A percentile compares a stretch with the other conserved stretches of the same genome.
Evolutionary conservation across 2,329 filamentous ascomycete species (phyloP).

Genomic region (Talaromyces verruculosus): DNA sequence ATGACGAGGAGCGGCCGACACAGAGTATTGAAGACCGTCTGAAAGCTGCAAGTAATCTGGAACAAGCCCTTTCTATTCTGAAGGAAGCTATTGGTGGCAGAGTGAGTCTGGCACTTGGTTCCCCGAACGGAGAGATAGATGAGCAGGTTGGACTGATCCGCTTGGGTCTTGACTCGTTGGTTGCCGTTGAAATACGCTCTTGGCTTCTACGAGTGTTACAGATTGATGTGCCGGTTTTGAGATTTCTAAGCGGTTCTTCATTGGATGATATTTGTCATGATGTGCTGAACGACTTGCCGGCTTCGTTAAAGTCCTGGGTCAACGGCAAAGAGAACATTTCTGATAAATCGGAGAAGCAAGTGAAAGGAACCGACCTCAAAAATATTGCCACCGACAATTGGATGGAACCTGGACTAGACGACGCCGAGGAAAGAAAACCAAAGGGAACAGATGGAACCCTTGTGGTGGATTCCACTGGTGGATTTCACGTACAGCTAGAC

Average conservation of each 20-base stretch:
- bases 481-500: too few species aligned
- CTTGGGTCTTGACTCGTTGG: constrained; percentile 27
- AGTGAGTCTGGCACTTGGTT: constrained; percentile 9
- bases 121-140: background rate
- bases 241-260: constrained; percentile 42
- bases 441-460: background rate
- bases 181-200: constrained; percentile 11
- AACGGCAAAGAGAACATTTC: background rate
- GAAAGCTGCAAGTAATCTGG: background rate
- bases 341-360: background rate
- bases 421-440: background rate
- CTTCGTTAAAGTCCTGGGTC: background rate
- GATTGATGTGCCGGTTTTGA: constrained; percentile 49
- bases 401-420: background rate
- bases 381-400: background rate
- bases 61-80: background rate
- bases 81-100: background rate
- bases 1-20: background rate
- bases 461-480: background rate
- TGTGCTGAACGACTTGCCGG: constrained; percentile 8
- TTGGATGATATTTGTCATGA: constrained; percentile 27
- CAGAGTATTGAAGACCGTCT: background rate
- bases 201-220: constrained; percentile 51
- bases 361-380: background rate
- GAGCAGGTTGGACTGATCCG: constrained; percentile 21